A percentile compares a stretch with the other conserved stretches of the same genome.
phyloP scores from a whole-genome alignment of 2,329 filamentous ascomycete genomes.

The Coniochaeta sp. region DNA sequence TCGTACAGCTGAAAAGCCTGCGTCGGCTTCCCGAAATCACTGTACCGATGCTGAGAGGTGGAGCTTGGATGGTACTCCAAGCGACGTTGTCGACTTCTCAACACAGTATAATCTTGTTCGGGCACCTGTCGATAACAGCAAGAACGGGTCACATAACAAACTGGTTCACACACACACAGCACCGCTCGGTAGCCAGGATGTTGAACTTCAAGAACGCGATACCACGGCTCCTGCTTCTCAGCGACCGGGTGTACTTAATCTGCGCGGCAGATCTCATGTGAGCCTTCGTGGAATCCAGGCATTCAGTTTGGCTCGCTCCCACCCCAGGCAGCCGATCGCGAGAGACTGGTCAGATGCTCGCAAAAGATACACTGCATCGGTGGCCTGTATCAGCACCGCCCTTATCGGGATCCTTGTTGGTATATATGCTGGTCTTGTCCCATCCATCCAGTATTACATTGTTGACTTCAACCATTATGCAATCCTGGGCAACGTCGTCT shows the following conservation, averaged over 20 bases:
- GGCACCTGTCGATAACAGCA: not conserved
- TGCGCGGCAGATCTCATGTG: slow-evolving; percentile 44
- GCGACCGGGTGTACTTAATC: slow-evolving; percentile 22
- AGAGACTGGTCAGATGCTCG: slow-evolving; percentile 61
- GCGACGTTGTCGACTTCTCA: not conserved
- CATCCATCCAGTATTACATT: slow-evolving; percentile 72
- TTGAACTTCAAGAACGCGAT: not conserved
- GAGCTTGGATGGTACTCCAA: not conserved
- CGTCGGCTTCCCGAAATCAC: not conserved
- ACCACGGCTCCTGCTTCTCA: not conserved
- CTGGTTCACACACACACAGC: not conserved
- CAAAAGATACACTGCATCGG: slow-evolving; percentile 60
- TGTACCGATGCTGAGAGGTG: not conserved
- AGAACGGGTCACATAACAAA: not conserved
- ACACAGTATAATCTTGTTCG: not conserved
- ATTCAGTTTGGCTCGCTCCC: slow-evolving; percentile 45
- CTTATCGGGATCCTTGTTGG: slow-evolving; percentile 64
- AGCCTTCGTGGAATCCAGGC: slow-evolving; percentile 40
- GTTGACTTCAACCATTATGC: slow-evolving; percentile 60
- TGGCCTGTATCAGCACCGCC: slow-evolving; percentile 67
- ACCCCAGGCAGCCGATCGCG: slow-evolving; percentile 58
- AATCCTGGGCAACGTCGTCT: slow-evolving; percentile 65
- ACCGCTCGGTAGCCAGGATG: not conserved
- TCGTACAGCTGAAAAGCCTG: not conserved
- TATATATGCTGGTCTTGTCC: slow-evolving; percentile 71